Base-by-base conservation (phyloP, 805 yeast genomes). In the Candida namnaoensis region DNA sequence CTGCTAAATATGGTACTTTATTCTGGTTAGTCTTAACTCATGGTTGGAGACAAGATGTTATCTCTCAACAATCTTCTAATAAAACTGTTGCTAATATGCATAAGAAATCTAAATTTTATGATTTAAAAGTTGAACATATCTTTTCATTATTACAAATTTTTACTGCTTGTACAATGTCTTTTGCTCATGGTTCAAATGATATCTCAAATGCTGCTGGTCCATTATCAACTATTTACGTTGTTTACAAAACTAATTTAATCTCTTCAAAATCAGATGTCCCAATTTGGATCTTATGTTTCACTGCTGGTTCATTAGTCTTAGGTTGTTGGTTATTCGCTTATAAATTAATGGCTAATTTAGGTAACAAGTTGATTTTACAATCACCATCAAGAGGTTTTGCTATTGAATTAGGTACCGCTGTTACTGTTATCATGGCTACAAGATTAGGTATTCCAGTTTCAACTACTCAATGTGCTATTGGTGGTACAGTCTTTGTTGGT, bases 121-220 rank as follows among this genome's bases (percentile, higher is more conserved):
- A 81, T 57, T 78, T 76, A 72, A 78, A 78, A 59, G 65, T 79
- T 44, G 91, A 82, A 62, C 79, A 71, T 58, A 60, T 82, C 48
- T 82, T 74, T 58, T 76, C 90, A 4, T 65, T 81, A 47, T 64
- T 81, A 41, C 91, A 82, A 62, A 80, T 78, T 40, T 61, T 82
- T 47, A 82, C 90, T 35, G 90, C 91, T 13, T 73, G 79, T 50
- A 82, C 88, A 39, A 81, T 82, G 82, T 82, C 90, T 2, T 81
- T 83, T 60, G 86, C 90, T 7, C 91, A 82, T 55, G 91, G 91
- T 43, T 80, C 91, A 34, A 82, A 82, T 55, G 91, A 82, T 62
- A 80, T 83, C 47, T 72, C 88, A 38, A 82, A 82, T 52, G 88
- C 91, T 34, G 74, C 84, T 30, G 90, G 88, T 49, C 90, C 91